phyloP scores from a whole-genome alignment of 495 filamentous ascomycete species.

The Tuber calosporum region DNA sequence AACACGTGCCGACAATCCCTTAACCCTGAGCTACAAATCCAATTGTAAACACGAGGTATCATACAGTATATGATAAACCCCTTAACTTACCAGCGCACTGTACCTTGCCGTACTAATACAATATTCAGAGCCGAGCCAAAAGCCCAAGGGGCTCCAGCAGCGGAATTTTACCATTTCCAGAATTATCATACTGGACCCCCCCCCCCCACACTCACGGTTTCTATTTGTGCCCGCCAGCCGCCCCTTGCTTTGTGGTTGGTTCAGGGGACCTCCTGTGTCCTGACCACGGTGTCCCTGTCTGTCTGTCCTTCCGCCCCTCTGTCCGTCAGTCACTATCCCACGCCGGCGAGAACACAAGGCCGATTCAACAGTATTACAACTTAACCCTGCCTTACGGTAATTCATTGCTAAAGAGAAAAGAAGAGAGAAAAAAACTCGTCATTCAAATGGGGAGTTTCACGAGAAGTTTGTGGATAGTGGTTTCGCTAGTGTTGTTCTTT shows the following conservation, averaged over 20 bases:
- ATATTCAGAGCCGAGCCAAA: neutral
- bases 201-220: neutral
- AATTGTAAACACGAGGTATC: neutral
- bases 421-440: constrained; percentile 8
- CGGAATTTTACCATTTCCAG: neutral
- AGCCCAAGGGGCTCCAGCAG: neutral
- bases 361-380: neutral
- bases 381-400: neutral
- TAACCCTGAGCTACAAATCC: neutral
- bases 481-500: constrained; percentile 13
- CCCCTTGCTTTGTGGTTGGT: neutral
- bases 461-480: constrained; percentile 10
- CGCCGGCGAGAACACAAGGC: neutral
- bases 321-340: neutral
- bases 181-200: neutral
- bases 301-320: no score
- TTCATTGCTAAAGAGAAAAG: constrained; percentile 3
- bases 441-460: constrained; percentile 16
- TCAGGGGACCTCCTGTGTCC: neutral
- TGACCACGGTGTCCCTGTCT: constrained; percentile 1
- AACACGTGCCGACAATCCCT: neutral
- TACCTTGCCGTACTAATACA: neutral
- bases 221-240: neutral
- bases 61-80: neutral
- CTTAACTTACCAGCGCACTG: neutral